These are phyloP conservation scores for Gnomoniopsis smithogilvyi DNA, from an alignment of 2,329 filamentous ascomycete species.

Conservation along the genomic window DNA sequence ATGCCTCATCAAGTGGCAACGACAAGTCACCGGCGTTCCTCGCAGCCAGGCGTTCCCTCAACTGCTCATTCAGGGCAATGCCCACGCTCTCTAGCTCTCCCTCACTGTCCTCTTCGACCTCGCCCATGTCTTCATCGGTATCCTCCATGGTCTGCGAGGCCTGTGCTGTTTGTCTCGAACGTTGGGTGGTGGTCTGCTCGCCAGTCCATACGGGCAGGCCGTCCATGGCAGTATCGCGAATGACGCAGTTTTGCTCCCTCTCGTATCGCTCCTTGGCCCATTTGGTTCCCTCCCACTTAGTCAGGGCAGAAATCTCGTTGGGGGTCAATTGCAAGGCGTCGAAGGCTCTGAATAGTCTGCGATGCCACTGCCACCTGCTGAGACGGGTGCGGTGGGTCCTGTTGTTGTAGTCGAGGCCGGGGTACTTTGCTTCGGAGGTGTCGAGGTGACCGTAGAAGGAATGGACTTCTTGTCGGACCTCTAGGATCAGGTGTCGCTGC, in stretches of 20 bases:
- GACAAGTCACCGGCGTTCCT: conserved; percentile 58
- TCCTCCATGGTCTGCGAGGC: background rate
- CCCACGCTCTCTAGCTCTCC: conserved; percentile 58
- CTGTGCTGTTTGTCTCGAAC: conserved; percentile 3
- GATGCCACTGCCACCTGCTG: conserved; percentile 72
- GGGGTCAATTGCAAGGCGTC: conserved; percentile 66
- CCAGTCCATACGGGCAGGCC: conserved; percentile 57
- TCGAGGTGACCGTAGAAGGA: conserved; percentile 77
- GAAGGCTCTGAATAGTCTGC: conserved; percentile 72
- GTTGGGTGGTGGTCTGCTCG: conserved; percentile 8
- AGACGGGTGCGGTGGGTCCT: conserved; percentile 73
- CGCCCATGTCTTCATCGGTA: conserved; percentile 5
- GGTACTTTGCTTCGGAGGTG: conserved; percentile 77
- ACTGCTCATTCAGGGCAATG: conserved; percentile 59
- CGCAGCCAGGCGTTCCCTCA: conserved; percentile 60
- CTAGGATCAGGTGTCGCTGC: conserved; percentile 67
- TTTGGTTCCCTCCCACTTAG: conserved; percentile 79
- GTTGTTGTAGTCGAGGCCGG: conserved; percentile 75
- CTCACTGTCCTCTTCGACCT: conserved; percentile 44
- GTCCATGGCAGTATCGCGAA: conserved; percentile 69
- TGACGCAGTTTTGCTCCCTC: conserved; percentile 66
- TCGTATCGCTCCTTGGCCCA: conserved; percentile 82
- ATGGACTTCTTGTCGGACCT: conserved; percentile 76
- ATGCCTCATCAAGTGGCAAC: conserved; percentile 64
- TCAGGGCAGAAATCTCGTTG: conserved; percentile 67